Base-by-base conservation (phyloP, 306 rosid species). In the Lupinus albus region DNA sequence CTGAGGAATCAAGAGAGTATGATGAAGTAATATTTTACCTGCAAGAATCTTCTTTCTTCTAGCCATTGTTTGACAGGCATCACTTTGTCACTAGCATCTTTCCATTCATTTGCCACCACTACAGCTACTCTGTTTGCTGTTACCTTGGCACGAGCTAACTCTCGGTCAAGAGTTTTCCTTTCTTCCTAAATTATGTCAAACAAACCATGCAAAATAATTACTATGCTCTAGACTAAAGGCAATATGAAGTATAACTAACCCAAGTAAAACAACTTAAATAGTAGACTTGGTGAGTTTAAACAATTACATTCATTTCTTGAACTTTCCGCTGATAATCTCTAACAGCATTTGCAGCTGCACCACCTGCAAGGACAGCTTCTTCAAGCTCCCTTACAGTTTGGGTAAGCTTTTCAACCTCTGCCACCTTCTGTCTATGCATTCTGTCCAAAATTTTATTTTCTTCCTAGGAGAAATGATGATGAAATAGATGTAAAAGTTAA, bases 11-110 rank as follows among this genome's bases (percentile, higher is more conserved):
- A 45, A 47, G 71, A 67, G 54, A 47, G 17, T 8, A 54, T 36
- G 59, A 49, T 12, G 48, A 59, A 58, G 59, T 44, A 48, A 61
- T 51, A 65, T 11, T 32, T 25, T 74, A 83, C 99, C 92, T 88
- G 97, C 79, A 94, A 81, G 82, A 86, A 86, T 74, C 97, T 76
- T 44, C 99, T 86, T 70, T 94, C 99, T 81, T 94, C 99, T 64
- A 94, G 97, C 99, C 99, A 94, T 77, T 88, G 99, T 82, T 85
- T 94, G 68, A 94, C 99, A 74, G 99, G 99, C 99, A 94, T 94
- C 78, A 94, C 99, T 83, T 94, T 94, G 78, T 94, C 99, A 39
- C 88, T 91, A 18, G 99, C 73, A 77, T 94, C 99, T 77, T 94
- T 94, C 99, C 99, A 94, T 77, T 94, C 99, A 81, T 94, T 94